Evolutionary conservation across 495 filamentous ascomycete genomes (phyloP), one percentile per base, ranked within the genome.

Genomic region (Lepraria neglecta): DNA sequence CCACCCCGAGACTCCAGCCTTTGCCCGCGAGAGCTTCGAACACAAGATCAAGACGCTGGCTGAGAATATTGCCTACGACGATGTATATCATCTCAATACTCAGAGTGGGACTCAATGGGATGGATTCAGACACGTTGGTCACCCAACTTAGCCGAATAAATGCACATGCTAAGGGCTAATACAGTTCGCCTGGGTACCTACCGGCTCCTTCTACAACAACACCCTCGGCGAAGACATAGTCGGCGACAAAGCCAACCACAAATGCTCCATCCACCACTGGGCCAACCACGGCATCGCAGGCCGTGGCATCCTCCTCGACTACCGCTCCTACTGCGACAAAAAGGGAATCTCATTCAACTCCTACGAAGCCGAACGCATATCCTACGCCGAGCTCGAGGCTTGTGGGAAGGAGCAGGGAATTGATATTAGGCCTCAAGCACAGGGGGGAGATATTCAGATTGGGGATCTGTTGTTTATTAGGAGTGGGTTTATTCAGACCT

Each of bases 51-150:
- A 83, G 70, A 72, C 72, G 62, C 73, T 84, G 3, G 60, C 66
- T 0, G 72, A 75, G 38, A 76, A 75, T n/a, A 47, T 77, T 12
- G 80, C 79, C 3, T 83, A 84, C 59, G 84, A 88, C 64, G 87
- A 90, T 63, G 77, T 87, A 60, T 85, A 89, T 61, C 78, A 80
- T 30, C 78, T 91, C 71, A 91, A 91, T 70, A 90, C 88, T 0
- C 88, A 91, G 68, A 81, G 82, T 65, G 82, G 82, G 30, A 87
- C 84, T 4, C 88, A 92, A 71, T 91, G 88, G 88, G 88, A 92
- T 67, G 84, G 86, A 21, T 77, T 91, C n/a, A 76, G 85, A 52
- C 87, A 90, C 66, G 79, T 82, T 71, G 40, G 68, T 65, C 30
- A 33, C 9, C 4, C n/a, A 53, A 4, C 17, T 43, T 19, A 40